These are phyloP conservation scores for Hepatocystis sp. DNA, from an alignment of 169 alveolate genomes.

Conservation along the genomic window DNA sequence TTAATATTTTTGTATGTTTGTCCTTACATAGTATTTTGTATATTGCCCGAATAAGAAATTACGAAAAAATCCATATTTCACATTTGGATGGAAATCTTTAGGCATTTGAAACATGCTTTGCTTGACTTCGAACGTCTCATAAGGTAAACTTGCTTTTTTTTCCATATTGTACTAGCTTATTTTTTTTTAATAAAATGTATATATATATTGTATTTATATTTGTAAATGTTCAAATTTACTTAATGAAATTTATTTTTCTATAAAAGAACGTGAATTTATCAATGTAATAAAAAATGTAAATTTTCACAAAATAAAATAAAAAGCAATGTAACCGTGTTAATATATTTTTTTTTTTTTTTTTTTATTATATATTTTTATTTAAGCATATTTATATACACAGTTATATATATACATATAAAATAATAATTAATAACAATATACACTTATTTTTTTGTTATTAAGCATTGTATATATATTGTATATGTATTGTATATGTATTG, in stretches of 20 bases:
- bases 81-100: conserved; percentile 72
- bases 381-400: conserved; percentile 2
- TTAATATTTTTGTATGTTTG: background rate
- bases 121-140: conserved; percentile 41
- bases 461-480: no score
- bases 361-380: conserved; percentile 3
- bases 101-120: conserved; percentile 42
- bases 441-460: background rate
- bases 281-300: conserved; percentile 21
- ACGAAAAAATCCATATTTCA: conserved; percentile 70
- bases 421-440: no score
- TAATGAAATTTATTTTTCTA: conserved; percentile 1
- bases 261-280: background rate
- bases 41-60: conserved; percentile 54
- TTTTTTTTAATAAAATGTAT: conserved; percentile 8
- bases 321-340: no score
- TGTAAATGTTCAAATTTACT: no score
- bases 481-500: no score
- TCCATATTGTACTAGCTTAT: conserved; percentile 23
- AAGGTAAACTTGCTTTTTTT: conserved; percentile 49
- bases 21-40: conserved; percentile 60
- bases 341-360: no score
- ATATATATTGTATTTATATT: no score
- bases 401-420: background rate
- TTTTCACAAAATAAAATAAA: conserved; percentile 23